Evolutionary conservation across 139 green algal species (phyloP), one percentile per base, ranked within the genome.

Genomic region (Mesotaenium endlicherianum): DNA sequence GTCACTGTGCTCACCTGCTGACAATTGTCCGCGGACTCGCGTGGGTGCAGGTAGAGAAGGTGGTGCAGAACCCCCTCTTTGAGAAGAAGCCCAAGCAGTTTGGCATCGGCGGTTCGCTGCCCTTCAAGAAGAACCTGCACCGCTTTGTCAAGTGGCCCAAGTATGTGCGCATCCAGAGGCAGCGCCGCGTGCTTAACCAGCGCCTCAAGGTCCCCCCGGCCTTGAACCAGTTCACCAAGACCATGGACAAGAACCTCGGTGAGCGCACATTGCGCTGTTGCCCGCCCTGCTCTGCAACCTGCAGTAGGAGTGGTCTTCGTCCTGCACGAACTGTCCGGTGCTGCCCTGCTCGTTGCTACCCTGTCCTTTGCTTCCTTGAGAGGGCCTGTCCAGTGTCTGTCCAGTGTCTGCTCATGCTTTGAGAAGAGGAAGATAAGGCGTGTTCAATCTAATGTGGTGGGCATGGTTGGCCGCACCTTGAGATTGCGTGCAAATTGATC

Each of bases 101-200:
- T 88, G 93, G 95, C 47, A 94, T 98, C 85, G 97, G 95, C 60
- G 90, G 91, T 34, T 87, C 89, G 1, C 92, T 96, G n/a, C 89
- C 92, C 44, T 93, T 94, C 44, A 98, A 97, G 90, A 90, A 89
- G 44, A 94, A 98, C 86, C 87, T 99, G 84, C 94, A 95, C 92
- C 92, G 97, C 70, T 98, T 97, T 84, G 97, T 99, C 4, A 97
- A 97, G 91, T 99, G 97, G 97, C 97, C 97, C 82, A 97, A 97
- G 90, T 99, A 99, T 86, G 95, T 99, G 77, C 95, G 95, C 82
- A 92, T 98, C 76, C 97, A 99, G 93, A 86, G 96, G n/a, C 94
- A 98, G 89, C 92, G 94, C 85, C 92, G 96, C 77, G 93, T 99
- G 79, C 91, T 99, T 36, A 92, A 93, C 75, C 94, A 97, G 81